These are phyloP conservation scores for Penicillium turbatum DNA, from an alignment of 495 filamentous ascomycete genomes.

Conservation along the genomic window DNA sequence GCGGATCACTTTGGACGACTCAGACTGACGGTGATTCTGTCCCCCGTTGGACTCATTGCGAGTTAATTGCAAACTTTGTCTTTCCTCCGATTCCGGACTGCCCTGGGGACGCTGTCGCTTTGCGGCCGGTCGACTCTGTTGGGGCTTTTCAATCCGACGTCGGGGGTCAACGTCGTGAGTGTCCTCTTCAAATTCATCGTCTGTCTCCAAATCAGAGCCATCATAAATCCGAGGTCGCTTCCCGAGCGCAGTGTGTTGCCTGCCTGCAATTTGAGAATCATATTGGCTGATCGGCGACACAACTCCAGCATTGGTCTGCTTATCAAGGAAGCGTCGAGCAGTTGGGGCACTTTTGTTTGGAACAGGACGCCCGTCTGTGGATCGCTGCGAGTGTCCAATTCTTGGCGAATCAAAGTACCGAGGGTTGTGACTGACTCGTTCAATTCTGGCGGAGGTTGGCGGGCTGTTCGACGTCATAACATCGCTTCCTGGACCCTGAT, in stretches of 20 bases:
- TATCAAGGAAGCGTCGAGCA: neutral
- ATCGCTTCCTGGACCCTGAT: neutral
- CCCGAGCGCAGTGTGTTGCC: neutral
- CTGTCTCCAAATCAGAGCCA: neutral
- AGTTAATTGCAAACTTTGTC: neutral
- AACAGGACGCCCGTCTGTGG: neutral
- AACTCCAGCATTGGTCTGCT: neutral
- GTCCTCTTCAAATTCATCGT: neutral
- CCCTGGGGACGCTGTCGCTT: neutral
- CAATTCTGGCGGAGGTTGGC: conserved; percentile 18
- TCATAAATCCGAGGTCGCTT: neutral
- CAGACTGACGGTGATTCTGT: neutral
- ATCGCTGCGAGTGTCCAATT: neutral
- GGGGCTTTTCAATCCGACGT: neutral
- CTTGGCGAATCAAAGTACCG: conserved; percentile 11
- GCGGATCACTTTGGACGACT: too few relatives aligned
- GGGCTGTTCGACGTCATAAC: conserved; percentile 19
- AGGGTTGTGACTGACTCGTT: conserved; percentile 16
- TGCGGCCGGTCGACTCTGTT: neutral
- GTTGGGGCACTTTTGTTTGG: neutral
- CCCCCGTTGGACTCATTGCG: too few relatives aligned
- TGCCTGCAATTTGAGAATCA: neutral
- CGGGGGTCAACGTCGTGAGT: neutral
- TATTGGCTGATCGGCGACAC: conserved; percentile 2
- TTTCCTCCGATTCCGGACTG: neutral